These are phyloP conservation scores for Colletotrichum eremochloae DNA, from an alignment of 2,329 filamentous ascomycete genomes.

Conservation along the genomic window DNA sequence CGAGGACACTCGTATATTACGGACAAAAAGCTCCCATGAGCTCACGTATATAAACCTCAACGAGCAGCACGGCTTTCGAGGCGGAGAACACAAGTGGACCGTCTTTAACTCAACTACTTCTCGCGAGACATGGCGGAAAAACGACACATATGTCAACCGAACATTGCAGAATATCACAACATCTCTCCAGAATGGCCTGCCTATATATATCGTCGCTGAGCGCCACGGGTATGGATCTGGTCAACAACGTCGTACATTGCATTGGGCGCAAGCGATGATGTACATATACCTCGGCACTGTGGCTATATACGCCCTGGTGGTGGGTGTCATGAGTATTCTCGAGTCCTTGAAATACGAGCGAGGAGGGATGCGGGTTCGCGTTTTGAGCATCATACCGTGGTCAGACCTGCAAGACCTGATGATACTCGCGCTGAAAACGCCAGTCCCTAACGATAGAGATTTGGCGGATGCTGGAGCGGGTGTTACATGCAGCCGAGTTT, in stretches of 20 bases:
- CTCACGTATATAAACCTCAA: background rate
- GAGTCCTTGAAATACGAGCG: background rate
- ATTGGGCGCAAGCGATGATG: background rate
- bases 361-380: background rate
- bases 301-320: background rate
- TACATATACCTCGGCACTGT: conserved; percentile 20
- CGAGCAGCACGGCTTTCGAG: conserved; percentile 9
- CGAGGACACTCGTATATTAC: background rate
- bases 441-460: background rate
- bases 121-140: too few relatives aligned
- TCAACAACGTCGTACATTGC: background rate
- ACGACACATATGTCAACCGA: background rate
- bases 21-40: background rate
- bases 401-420: conserved; percentile 28
- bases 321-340: background rate
- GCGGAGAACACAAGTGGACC: too few relatives aligned
- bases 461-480: conserved; percentile 16
- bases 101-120: too few relatives aligned
- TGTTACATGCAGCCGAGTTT: background rate
- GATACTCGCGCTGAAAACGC: conserved; percentile 3
- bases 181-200: background rate
- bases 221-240: conserved; percentile 23
- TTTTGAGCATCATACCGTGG: conserved; percentile 21
- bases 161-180: too few relatives aligned
- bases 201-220: background rate